Evolutionary conservation across 768 basidiomycete species (phyloP), one percentile per base, ranked within the genome.

Genomic region (Tephrocybe rancida): DNA sequence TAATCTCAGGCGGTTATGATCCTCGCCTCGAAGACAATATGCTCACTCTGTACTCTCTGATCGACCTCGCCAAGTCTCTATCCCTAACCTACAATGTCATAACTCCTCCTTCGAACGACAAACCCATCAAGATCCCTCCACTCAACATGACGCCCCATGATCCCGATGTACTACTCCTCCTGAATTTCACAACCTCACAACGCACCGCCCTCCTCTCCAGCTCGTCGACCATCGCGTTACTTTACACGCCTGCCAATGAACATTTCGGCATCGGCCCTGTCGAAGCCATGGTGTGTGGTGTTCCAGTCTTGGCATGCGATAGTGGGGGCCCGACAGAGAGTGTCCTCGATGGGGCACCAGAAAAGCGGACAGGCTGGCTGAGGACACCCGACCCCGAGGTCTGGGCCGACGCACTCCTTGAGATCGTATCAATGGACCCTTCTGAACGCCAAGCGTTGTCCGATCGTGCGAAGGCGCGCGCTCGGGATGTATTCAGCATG

Each of bases 231-330:
- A 69, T 83, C 14, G 90, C 83, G 0, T 76, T 98, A 0, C 78
- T 99, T 6, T 99, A 99, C 67, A 99, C 96, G 0, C 97, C 96
- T 0, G 74, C 82, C 7, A 96, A 96, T 68, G 96, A 99, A 63
- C 96, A 99, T 67, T 97, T 98, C 67, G 97, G 96, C 1, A 98
- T 99, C 60, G 95, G 88, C 0, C 96, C 97, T 2, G 82, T 98
- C 3, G 96, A 99, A 68, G 95, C 85, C 0, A 98, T 98, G 94
- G 81, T 85, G 7, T 95, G 90, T 43, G 92, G 94, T 2, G 68
- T 98, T 0, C 94, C 95, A 0, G 88, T 98, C 1, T 71, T 99
- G 18, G 95, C 95, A 0, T 92, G 89, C 61, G 72, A 92, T 64
- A 86, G 82, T 53, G 92, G 92, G 14, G 96, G 96, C 2, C 97